Conservation (phyloP, 2,329 filamentous ascomycete species). For the Curvularia eragrostidis region DNA sequence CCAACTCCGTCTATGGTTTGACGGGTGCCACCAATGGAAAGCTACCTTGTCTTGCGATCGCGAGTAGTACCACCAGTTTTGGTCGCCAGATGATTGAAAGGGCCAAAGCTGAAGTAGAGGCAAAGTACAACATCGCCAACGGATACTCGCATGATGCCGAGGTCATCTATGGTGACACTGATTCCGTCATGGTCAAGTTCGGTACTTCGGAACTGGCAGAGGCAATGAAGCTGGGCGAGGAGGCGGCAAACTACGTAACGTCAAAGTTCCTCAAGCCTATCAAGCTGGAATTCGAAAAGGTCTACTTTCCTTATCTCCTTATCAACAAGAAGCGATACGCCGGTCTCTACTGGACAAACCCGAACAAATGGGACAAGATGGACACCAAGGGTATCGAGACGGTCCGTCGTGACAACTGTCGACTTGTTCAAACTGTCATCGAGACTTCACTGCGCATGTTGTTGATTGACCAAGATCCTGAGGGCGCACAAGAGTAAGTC, state of each 20-base stretch:
- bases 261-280: constrained; percentile 94
- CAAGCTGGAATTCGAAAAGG: constrained; percentile 99
- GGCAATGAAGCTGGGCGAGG: constrained; percentile 93
- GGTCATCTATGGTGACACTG: constrained; percentile 98
- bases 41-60: constrained; percentile 91
- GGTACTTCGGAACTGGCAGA: constrained; percentile 85
- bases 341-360: constrained; percentile 95
- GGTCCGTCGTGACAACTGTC: constrained; percentile 93
- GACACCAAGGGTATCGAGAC: constrained; percentile 99
- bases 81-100: constrained; percentile 99
- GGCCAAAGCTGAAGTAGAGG: constrained; percentile 95
- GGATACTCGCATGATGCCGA: constrained; percentile 94
- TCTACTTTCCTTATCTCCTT: constrained; percentile 95
- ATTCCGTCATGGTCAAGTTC: constrained; percentile 99
- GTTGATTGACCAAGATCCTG: constrained; percentile 88
- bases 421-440: constrained; percentile 94
- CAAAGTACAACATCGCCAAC: constrained; percentile 87
- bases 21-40: constrained; percentile 97
- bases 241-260: constrained; percentile 87
- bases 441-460: constrained; percentile 97
- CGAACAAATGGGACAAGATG: constrained; percentile 98
- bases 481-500: constrained; percentile 89
- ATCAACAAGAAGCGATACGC: constrained; percentile 99
- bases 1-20: constrained; percentile 96
- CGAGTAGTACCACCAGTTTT: constrained; percentile 95